Evolutionary conservation across 768 basidiomycete species (phyloP).

Genomic region (Gymnopilus dilepis): DNA sequence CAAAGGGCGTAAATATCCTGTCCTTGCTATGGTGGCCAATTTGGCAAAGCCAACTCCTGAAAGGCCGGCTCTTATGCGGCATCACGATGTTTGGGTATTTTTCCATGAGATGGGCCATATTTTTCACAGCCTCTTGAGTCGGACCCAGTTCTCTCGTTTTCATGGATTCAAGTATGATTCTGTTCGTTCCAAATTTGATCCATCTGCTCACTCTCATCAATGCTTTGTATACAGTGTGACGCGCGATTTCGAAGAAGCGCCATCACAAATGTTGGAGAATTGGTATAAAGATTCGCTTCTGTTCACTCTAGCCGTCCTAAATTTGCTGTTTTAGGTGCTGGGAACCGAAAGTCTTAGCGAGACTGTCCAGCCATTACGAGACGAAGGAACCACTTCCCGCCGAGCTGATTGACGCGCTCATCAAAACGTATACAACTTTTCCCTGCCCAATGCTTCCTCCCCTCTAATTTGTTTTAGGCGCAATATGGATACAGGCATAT

Average conservation of each 20-base stretch:
- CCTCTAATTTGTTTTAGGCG: constrained; percentile 42
- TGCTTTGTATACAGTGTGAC: constrained; percentile 51
- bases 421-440: constrained; percentile 61
- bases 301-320: background rate
- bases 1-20: constrained; percentile 71
- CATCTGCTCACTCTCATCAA: background rate
- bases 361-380: constrained; percentile 85
- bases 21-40: constrained; percentile 89
- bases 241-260: constrained; percentile 87
- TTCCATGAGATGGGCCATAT: constrained; percentile 91
- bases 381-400: constrained; percentile 71
- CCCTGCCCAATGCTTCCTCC: background rate
- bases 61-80: constrained; percentile 84
- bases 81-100: constrained; percentile 87
- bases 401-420: constrained; percentile 78
- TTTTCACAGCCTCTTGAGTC: constrained; percentile 72
- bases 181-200: background rate
- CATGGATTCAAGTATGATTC: constrained; percentile 80
- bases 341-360: constrained; percentile 76
- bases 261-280: constrained; percentile 92
- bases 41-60: constrained; percentile 84
- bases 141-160: constrained; percentile 75
- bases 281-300: constrained; percentile 50
- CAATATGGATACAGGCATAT: constrained; percentile 83
- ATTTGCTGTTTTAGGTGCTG: constrained; percentile 60